Conservation (phyloP, 1,284 basidiomycete genomes). For the Trichosporon ovoides region DNA sequence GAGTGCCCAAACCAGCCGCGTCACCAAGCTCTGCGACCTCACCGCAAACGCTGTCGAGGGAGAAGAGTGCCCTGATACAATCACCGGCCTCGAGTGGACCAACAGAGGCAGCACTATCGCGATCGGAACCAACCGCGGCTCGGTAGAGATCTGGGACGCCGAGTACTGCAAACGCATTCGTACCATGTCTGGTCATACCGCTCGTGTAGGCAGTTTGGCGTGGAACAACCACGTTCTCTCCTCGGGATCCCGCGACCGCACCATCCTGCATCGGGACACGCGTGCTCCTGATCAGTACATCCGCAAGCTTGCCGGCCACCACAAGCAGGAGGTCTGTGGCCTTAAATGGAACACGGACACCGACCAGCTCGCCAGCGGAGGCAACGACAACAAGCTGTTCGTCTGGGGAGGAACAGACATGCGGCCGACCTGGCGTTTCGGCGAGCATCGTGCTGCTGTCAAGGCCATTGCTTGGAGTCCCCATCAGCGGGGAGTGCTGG, state of each 20-base stretch:
- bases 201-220: slow-evolving; percentile 85
- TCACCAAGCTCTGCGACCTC: slow-evolving; percentile 87
- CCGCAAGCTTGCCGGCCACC: slow-evolving; percentile 65
- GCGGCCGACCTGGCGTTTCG: slow-evolving; percentile 83
- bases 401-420: slow-evolving; percentile 75
- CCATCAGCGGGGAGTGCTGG: slow-evolving; percentile 83
- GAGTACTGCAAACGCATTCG: slow-evolving; percentile 68
- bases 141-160: slow-evolving; percentile 94
- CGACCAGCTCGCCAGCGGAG: slow-evolving; percentile 83
- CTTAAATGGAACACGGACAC: slow-evolving; percentile 77
- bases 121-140: slow-evolving; percentile 81
- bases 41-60: slow-evolving; percentile 32
- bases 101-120: slow-evolving; percentile 85
- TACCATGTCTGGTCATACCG: slow-evolving; percentile 75
- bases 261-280: slow-evolving; percentile 88
- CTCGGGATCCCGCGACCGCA: slow-evolving; percentile 86
- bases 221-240: slow-evolving; percentile 88
- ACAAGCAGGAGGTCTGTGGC: slow-evolving; percentile 95
- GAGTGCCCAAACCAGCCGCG: slow-evolving; percentile 87
- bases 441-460: slow-evolving; percentile 92
- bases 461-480: slow-evolving; percentile 99
- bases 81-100: slow-evolving; percentile 87
- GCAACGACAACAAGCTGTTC: slow-evolving; percentile 97
- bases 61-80: slow-evolving; percentile 55
- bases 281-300: slow-evolving; percentile 68